A percentile compares a stretch with the other conserved stretches of the same genome.
phyloP scores from a whole-genome alignment of 2,329 filamentous ascomycete genomes.

The Colletotrichum navitas region DNA sequence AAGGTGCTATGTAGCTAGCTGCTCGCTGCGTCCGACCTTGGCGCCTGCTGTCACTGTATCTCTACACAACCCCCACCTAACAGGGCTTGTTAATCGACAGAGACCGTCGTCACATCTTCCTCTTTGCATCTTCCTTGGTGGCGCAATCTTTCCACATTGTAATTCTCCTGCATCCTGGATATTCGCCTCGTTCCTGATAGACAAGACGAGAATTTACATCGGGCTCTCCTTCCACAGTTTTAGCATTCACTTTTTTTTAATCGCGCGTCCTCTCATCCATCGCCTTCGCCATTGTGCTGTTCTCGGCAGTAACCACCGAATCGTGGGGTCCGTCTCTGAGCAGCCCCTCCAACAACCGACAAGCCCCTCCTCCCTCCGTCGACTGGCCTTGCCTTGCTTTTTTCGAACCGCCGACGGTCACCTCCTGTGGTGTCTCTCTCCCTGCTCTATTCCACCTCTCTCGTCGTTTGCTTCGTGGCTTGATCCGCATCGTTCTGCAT shows the following conservation, averaged over 20 bases:
- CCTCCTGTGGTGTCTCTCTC: constrained; percentile 2
- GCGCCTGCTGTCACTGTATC: background rate
- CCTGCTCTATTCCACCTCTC: constrained; percentile 2
- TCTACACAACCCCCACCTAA: background rate
- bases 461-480: constrained; percentile 6
- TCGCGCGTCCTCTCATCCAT: background rate
- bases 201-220: background rate
- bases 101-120: background rate
- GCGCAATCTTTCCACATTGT: background rate
- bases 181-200: constrained; percentile 3
- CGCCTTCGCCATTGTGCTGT: constrained; percentile 17
- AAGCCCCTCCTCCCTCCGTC: constrained; percentile 31
- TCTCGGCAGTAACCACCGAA: constrained; percentile 38
- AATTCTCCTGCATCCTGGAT: background rate
- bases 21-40: background rate
- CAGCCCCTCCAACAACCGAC: constrained; percentile 35
- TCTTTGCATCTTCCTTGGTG: background rate
- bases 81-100: background rate
- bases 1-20: background rate
- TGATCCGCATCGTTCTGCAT: background rate
- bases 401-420: constrained; percentile 15
- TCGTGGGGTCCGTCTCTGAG: constrained; percentile 38
- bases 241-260: background rate
- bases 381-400: constrained; percentile 1
- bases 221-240: too few species aligned